Base-by-base conservation (phyloP, 306 rosid species). In the Crataegus laevigata region DNA sequence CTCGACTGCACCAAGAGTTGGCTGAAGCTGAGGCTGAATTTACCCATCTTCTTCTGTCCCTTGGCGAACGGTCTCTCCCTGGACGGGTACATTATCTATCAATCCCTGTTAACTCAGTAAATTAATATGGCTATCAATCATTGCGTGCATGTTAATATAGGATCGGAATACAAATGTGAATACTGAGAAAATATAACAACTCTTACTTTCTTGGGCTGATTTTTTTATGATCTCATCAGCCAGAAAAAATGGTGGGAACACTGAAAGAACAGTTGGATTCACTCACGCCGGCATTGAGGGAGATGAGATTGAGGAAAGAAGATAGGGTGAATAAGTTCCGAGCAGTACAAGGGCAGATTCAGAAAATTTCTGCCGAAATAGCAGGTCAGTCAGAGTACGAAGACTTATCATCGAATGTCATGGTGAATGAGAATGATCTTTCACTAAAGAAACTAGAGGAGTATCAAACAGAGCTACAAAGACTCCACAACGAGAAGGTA, bases 1-100 rank as follows among this genome's bases (percentile, higher is more conserved):
- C 97, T 81, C 86, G 84, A 68, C 96, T 94, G 78, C 98, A 94
- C 84, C 98, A 94, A 77, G 92, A 94, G 82, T 83, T 94, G 88
- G 99, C 97, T 6, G 96, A 94, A 82, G 96, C 96, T 4, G 96
- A 94, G 81, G 99, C 99, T 59, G 97, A 94, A 74, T 90, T 89
- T 51, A 94, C 99, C 12, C 97, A 92, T 85, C 99, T 94, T 82
- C 96, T 94, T 54, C 77, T 92, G 87, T 90, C 96, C 61, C 99
- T 94, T 6, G 97, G 93, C n/a, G 98, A 94, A 90, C 79, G 91
- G 68, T 90, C 96, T 73, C 90, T 90, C 52, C 97, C 97, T 21
- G 96, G 91, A 83, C 83, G 99, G 99, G 99, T 94, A 92, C 21
- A 24, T 24, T 21, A 73, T 30, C 59, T 19, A 36, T n/a, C 50